Conservation (phyloP, 306 rosid species). For the Cyamopsis tetragonoloba region DNA sequence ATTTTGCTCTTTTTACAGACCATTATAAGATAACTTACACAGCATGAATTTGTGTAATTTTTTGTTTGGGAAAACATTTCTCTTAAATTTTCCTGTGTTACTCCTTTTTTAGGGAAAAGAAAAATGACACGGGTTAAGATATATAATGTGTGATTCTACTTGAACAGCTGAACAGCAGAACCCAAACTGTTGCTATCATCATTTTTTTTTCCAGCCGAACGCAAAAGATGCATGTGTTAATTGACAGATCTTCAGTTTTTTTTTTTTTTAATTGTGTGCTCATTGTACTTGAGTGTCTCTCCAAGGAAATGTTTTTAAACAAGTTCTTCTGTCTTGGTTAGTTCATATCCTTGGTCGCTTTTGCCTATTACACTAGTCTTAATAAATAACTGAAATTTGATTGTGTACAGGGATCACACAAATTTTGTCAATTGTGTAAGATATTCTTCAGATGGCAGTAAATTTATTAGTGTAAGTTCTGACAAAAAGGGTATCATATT, state of each 20-base stretch:
- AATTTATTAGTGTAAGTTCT: constrained; percentile 78
- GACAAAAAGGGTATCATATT: constrained; percentile 83
- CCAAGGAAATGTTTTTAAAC: not conserved
- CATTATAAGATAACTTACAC: not conserved
- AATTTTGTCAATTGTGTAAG: constrained; percentile 90
- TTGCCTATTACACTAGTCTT: not conserved
- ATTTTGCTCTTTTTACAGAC: not conserved
- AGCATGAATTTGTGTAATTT: not conserved
- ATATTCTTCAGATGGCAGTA: constrained; percentile 93
- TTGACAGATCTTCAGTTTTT: not conserved
- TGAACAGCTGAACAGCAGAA: not conserved
- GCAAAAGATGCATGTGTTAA: too few species aligned
- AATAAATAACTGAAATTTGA: not conserved
- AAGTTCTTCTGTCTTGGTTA: constrained; percentile 10
- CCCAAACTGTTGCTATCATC: not conserved
- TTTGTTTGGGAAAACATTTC: not conserved
- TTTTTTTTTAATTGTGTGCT: not conserved
- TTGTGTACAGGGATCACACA: constrained; percentile 83
- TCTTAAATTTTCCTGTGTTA: not conserved
- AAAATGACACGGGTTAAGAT: not conserved
- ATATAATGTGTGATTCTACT: not conserved
- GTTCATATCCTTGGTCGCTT: constrained; percentile 9
- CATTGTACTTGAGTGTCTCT: not conserved
- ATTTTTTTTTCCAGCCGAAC: too few species aligned
- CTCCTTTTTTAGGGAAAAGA: not conserved